These are phyloP conservation scores for Chaetomium globosum DNA, from an alignment of 2,329 filamentous ascomycete genomes.

Conservation along the genomic window DNA sequence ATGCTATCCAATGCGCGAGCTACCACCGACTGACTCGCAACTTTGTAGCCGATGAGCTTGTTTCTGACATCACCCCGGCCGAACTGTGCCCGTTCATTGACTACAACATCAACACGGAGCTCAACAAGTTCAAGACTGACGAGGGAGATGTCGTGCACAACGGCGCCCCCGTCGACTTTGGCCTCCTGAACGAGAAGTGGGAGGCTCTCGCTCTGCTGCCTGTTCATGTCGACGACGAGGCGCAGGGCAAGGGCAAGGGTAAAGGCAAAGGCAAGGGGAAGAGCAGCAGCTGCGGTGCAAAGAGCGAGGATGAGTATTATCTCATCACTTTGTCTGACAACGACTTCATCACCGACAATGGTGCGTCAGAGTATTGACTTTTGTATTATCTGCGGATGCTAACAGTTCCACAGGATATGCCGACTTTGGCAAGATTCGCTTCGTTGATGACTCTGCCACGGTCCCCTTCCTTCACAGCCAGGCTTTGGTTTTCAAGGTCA, in stretches of 20 bases:
- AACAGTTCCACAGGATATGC: conserved; percentile 22
- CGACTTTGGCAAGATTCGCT: conserved; percentile 59
- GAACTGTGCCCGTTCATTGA: conserved; percentile 68
- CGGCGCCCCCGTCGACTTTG: conserved; percentile 61
- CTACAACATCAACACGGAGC: conserved; percentile 66
- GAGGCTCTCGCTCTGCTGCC: conserved; percentile 68
- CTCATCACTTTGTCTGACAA: conserved; percentile 71
- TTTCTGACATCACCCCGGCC: conserved; percentile 57
- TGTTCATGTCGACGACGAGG: conserved; percentile 48
- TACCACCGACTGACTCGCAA: neutral
- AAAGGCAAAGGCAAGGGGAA: conserved; percentile 2
- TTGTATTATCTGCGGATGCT: neutral
- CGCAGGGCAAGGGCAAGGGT: conserved; percentile 41
- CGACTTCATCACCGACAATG: conserved; percentile 74
- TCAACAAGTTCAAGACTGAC: conserved; percentile 56
- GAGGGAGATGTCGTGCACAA: conserved; percentile 59
- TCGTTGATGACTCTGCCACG: conserved; percentile 51
- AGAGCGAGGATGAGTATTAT: conserved; percentile 60
- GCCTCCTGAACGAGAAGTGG: conserved; percentile 75
- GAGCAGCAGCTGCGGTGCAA: neutral
- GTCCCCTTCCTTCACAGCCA: conserved; percentile 57
- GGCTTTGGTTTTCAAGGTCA: conserved; percentile 64
- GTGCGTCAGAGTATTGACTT: conserved; percentile 39
- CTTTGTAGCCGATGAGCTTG: conserved; percentile 53
- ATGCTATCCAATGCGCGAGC: neutral